These are phyloP conservation scores for Priceomyces haplophilus DNA, from an alignment of 805 yeast species.

Conservation along the genomic window DNA sequence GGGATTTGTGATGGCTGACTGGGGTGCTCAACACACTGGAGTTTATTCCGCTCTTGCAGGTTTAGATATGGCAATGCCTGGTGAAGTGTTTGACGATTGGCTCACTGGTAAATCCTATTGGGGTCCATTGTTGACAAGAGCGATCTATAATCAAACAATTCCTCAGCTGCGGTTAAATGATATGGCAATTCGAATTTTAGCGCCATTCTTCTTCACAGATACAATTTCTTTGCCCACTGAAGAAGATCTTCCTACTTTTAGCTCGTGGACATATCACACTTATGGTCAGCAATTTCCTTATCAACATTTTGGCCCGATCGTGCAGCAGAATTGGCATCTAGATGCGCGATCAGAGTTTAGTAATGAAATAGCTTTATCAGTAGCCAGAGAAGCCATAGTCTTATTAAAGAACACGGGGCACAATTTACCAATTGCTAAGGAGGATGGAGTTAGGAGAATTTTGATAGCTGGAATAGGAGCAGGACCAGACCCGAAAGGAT, in stretches of 20 bases:
- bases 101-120: conserved; percentile 40
- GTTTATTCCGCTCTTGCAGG: conserved; percentile 57
- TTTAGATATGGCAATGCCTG: conserved; percentile 66
- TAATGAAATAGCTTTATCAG: conserved; percentile 47
- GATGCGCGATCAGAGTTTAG: conserved; percentile 51
- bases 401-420: conserved; percentile 52
- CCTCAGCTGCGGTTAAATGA: conserved; percentile 54
- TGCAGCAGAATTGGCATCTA: conserved; percentile 51
- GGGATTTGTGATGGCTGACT: conserved; percentile 64
- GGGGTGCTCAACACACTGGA: conserved; percentile 65
- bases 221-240: conserved; percentile 36
- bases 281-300: conserved; percentile 54
- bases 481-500: conserved; percentile 48
- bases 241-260: conserved; percentile 48
- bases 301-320: conserved; percentile 53
- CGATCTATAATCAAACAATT: conserved; percentile 54
- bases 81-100: conserved; percentile 46
- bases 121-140: conserved; percentile 56
- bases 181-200: conserved; percentile 59
- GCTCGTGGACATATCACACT: conserved; percentile 57
- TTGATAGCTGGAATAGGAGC: conserved; percentile 55
- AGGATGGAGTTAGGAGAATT: conserved; percentile 40
- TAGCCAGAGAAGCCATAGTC: conserved; percentile 57
- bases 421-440: conserved; percentile 48
- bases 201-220: conserved; percentile 51